Percentiles rank a stretch among this genome's conserved stretches.
These are phyloP conservation scores for cucumber (Cucumis sativus) DNA, from an alignment of 306 rosid genomes.

Conservation along the genomic window DNA sequence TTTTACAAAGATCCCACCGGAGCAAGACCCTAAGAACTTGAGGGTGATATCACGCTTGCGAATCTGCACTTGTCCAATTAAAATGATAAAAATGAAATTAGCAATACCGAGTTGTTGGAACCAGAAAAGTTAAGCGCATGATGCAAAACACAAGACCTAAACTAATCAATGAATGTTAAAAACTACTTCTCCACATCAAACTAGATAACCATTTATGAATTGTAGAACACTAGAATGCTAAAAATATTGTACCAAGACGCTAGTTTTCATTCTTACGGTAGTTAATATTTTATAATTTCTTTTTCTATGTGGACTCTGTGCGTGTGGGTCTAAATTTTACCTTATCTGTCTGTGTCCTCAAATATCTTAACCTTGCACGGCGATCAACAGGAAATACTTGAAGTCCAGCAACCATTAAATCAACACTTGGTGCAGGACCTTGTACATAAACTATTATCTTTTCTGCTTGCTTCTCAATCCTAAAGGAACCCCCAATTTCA, in stretches of 20 bases:
- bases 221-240: neutral
- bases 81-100: neutral
- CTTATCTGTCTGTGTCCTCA: conserved; percentile 61
- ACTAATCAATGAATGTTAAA: neutral
- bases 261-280: neutral
- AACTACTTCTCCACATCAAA: neutral
- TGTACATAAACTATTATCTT: conserved; percentile 77
- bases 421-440: conserved; percentile 77
- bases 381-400: conserved; percentile 89
- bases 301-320: neutral
- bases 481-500: conserved; percentile 87
- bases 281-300: neutral
- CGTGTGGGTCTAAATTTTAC: conserved; percentile 17
- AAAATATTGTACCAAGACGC: neutral
- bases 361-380: conserved; percentile 51
- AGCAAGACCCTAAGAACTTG: conserved; percentile 53
- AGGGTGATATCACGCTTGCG: conserved; percentile 70
- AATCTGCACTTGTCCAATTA: conserved; percentile 33
- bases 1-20: conserved; percentile 35
- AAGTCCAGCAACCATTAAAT: conserved; percentile 80
- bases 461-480: conserved; percentile 80
- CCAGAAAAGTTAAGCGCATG: neutral
- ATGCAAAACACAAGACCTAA: neutral
- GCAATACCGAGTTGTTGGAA: neutral
- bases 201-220: neutral